Evolutionary conservation across 805 yeast species (phyloP), one percentile per base, ranked within the genome.

Genomic region (Hyphopichia homilentoma): DNA sequence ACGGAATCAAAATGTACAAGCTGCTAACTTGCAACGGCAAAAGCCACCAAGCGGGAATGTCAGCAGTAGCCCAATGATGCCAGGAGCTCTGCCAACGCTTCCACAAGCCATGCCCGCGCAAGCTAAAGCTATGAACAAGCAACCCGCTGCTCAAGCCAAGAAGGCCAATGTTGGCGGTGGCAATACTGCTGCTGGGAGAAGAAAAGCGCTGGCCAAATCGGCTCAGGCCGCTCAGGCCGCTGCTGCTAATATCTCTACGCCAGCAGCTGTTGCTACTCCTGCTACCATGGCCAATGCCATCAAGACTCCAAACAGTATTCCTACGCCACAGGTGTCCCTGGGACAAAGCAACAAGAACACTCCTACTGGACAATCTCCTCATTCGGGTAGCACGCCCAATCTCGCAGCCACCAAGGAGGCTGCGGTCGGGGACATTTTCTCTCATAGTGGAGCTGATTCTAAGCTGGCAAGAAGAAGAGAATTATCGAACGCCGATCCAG

Each of bases 391-490:
- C n/a, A 12, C 32, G 2, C 19, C 27, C 17, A 16, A 27, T 3
- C 28, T 34, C 17, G 29, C 39, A 11, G 34, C 35, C 8, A 38
- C 32, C 8, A 39, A 34, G 13, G 38, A 38, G 35, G 31, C 38
- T 32, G 37, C 55, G 4, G 43, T 50, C 24, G 50, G 46, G 12
- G 59, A 53, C 31, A 46, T 54, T 13, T 53, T 53, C 38, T 43
- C 45, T 28, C 50, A 50, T 18, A 38, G 45, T 16, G 44, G 41
- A n/a, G 43, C 42, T 12, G 79, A 73, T 43, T 48, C 60, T 9
- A 68, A 66, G 38, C 54, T 72, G 39, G 59, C 59, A 28, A 65
- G 57, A 38, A 54, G 81, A 34, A 59, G 75, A 27, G 75, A 68
- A 31, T 57, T 75, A 26, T 68, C 71, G 2, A 50, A 50, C 31